phyloP scores from a whole-genome alignment of 1,139 yeast species.

The Debaryomycetaceae sp. region DNA sequence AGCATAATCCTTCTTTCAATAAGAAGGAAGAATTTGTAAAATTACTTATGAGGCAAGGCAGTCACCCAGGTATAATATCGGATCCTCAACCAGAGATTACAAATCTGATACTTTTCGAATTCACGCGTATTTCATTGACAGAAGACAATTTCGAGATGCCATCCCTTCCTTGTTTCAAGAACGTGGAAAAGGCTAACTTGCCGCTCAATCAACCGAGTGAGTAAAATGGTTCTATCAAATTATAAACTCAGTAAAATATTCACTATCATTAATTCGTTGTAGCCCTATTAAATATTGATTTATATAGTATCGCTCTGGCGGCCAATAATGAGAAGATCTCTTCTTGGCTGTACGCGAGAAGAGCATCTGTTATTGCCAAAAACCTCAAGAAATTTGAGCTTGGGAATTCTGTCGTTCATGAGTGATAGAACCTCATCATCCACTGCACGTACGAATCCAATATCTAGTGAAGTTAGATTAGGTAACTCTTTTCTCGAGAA shows the following conservation, averaged over 20 bases:
- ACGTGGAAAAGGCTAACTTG: constrained; percentile 55
- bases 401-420: constrained; percentile 55
- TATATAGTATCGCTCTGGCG: constrained; percentile 64
- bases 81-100: constrained; percentile 56
- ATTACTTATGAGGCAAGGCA: constrained; percentile 42
- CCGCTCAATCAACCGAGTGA: constrained; percentile 29
- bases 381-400: constrained; percentile 64
- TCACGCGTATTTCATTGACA: constrained; percentile 21
- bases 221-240: constrained; percentile 1
- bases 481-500: constrained; percentile 35
- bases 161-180: constrained; percentile 54
- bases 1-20: constrained; percentile 1
- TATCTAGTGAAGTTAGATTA: constrained; percentile 59
- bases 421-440: constrained; percentile 60
- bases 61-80: constrained; percentile 55
- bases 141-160: constrained; percentile 23
- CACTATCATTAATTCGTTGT: background rate
- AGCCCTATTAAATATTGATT: background rate
- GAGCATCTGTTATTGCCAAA: constrained; percentile 77
- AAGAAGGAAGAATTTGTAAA: constrained; percentile 29
- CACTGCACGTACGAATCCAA: constrained; percentile 73
- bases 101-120: constrained; percentile 37
- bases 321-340: constrained; percentile 66
- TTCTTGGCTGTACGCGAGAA: constrained; percentile 46
- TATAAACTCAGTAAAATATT: background rate